A percentile compares a stretch with the other conserved stretches of the same genome.
Conservation (phyloP, 2,329 filamentous ascomycete genomes). For the Trichoderma sp. region DNA sequence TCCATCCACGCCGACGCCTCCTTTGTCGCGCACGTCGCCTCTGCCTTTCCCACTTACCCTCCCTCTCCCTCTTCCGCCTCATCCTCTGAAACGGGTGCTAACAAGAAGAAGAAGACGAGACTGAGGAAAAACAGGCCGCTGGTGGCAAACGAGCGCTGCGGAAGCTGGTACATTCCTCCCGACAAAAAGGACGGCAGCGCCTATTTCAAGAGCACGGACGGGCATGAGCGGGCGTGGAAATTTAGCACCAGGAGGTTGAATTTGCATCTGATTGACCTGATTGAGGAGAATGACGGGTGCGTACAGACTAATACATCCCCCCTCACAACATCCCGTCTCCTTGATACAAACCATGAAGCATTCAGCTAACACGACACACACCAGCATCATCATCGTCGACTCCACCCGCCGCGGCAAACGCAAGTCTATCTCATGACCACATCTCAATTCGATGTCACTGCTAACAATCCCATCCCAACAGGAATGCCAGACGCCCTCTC, state of each 20-base stretch:
- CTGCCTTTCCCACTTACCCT: slow-evolving; percentile 43
- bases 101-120: neutral
- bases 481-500: slow-evolving; percentile 92
- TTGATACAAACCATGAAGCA: no score
- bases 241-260: slow-evolving; percentile 87
- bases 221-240: slow-evolving; percentile 86
- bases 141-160: slow-evolving; percentile 91
- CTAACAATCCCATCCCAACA: slow-evolving; percentile 36
- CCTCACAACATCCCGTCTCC: neutral
- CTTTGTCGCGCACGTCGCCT: slow-evolving; percentile 68
- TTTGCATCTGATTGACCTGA: slow-evolving; percentile 72
- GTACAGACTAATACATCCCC: neutral
- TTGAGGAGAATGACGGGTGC: slow-evolving; percentile 68
- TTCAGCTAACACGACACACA: neutral
- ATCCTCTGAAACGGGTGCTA: no score
- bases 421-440: slow-evolving; percentile 40
- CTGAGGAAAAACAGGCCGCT: slow-evolving; percentile 60
- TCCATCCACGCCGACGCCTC: slow-evolving; percentile 76
- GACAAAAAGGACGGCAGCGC: slow-evolving; percentile 68
- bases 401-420: slow-evolving; percentile 90
- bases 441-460: slow-evolving; percentile 27
- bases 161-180: slow-evolving; percentile 87
- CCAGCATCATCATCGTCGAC: slow-evolving; percentile 80
- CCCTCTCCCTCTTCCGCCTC: neutral
- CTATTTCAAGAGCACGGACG: slow-evolving; percentile 98